Conservation (phyloP, 768 basidiomycete species). For the Crucibulum laeve region DNA sequence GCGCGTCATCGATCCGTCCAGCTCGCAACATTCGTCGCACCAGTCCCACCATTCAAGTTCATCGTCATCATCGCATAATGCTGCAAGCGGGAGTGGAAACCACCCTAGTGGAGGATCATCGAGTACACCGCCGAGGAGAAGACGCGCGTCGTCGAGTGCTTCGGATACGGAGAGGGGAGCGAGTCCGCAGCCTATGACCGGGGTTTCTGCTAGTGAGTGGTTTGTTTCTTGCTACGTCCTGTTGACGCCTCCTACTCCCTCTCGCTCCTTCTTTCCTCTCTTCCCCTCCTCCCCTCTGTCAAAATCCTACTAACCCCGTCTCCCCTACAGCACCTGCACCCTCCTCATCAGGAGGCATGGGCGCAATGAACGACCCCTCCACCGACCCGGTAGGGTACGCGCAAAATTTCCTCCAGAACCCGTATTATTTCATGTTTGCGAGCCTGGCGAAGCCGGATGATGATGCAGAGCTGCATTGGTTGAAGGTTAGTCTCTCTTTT, state of each 20-base stretch:
- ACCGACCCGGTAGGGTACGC: constrained; percentile 36
- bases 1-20: constrained; percentile 68
- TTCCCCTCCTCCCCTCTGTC: too few relatives aligned
- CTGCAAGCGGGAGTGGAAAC: constrained; percentile 15
- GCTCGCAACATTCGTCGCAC: constrained; percentile 5
- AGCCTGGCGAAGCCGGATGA: constrained; percentile 86
- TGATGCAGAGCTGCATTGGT: constrained; percentile 84
- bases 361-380: constrained; percentile 13
- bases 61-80: constrained; percentile 12
- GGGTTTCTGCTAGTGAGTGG: too few relatives aligned
- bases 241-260: too few relatives aligned
- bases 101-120: constrained; percentile 5
- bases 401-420: constrained; percentile 76
- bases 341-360: too few relatives aligned
- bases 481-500: constrained; percentile 41
- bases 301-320: too few relatives aligned
- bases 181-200: too few relatives aligned
- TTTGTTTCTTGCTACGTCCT: too few relatives aligned
- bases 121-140: too few relatives aligned
- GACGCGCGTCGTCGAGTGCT: too few relatives aligned
- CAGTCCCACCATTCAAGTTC: constrained; percentile 11
- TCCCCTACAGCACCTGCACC: too few relatives aligned
- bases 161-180: too few relatives aligned
- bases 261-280: too few relatives aligned
- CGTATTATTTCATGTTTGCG: constrained; percentile 96